phyloP scores from a whole-genome alignment of 163 green algal genomes.

The Trebouxia gelatinosa region DNA sequence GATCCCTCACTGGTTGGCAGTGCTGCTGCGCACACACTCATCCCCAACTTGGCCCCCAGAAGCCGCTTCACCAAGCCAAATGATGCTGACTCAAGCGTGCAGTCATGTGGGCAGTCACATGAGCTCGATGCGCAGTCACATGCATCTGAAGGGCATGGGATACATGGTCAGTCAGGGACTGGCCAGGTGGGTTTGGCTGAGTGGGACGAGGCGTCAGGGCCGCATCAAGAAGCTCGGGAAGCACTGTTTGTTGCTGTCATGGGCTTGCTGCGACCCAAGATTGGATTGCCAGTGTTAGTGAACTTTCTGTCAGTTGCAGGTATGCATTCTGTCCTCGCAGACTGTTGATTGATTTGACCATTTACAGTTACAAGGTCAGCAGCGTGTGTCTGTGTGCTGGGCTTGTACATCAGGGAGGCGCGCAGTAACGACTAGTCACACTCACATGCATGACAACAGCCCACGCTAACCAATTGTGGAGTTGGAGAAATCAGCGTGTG shows the following conservation, averaged over 20 bases:
- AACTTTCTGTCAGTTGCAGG: constrained; percentile 16
- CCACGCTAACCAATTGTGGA: too few species aligned
- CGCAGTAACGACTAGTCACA: too few species aligned
- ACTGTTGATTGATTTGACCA: too few species aligned
- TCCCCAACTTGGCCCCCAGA: constrained; percentile 10
- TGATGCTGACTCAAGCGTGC: not conserved
- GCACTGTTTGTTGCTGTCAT: not conserved
- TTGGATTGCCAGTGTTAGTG: not conserved
- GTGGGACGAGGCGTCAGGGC: not conserved
- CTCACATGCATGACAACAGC: too few species aligned
- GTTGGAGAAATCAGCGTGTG: too few species aligned
- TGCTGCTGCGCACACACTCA: constrained; percentile 14
- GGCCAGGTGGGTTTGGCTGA: too few species aligned
- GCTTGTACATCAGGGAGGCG: too few species aligned
- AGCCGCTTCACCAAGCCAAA: constrained; percentile 7
- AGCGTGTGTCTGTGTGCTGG: too few species aligned
- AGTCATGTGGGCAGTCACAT: not conserved
- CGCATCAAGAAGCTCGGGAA: not conserved
- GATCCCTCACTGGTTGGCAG: not conserved
- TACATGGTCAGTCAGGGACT: not conserved
- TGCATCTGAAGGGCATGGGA: not conserved
- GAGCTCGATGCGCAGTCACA: not conserved
- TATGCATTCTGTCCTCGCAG: too few species aligned
- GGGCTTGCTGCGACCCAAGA: not conserved
- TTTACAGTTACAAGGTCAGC: too few species aligned